phyloP scores from a whole-genome alignment of 2,329 filamentous ascomycete genomes.

The Cadophora sp. region DNA sequence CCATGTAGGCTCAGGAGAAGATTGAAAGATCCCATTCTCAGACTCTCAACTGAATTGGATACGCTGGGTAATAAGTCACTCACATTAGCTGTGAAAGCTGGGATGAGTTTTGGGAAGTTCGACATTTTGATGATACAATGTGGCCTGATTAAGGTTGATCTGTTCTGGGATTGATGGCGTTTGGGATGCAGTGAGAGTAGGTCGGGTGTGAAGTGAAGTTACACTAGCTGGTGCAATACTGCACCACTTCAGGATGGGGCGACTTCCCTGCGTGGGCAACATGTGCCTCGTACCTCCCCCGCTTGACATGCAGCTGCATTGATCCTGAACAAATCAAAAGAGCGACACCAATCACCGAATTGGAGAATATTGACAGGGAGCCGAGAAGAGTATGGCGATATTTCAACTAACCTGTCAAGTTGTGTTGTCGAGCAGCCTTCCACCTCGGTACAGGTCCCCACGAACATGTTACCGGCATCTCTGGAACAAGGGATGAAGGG shows the following conservation, averaged over 20 bases:
- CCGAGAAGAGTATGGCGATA: not conserved
- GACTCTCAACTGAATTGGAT: no score
- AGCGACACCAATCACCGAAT: not conserved
- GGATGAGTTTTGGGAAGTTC: slow-evolving; percentile 48
- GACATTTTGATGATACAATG: slow-evolving; percentile 36
- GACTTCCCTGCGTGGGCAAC: not conserved
- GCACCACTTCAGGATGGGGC: not conserved
- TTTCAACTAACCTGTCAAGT: not conserved
- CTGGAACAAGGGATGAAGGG: not conserved
- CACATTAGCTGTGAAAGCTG: slow-evolving; percentile 49
- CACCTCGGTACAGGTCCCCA: not conserved
- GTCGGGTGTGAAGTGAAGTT: not conserved
- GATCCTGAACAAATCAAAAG: not conserved
- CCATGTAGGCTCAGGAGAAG: no score
- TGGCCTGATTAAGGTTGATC: not conserved
- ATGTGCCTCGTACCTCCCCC: not conserved
- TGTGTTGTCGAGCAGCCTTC: not conserved
- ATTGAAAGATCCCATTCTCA: no score
- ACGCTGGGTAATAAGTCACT: slow-evolving; percentile 35
- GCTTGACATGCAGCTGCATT: not conserved
- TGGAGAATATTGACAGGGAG: not conserved
- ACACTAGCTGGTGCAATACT: not conserved
- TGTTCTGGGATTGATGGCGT: not conserved
- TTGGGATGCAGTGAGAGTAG: not conserved
- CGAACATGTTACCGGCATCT: not conserved